These are phyloP conservation scores for Sclerotinia spermophila DNA, from an alignment of 2,329 filamentous ascomycete species.

Conservation along the genomic window DNA sequence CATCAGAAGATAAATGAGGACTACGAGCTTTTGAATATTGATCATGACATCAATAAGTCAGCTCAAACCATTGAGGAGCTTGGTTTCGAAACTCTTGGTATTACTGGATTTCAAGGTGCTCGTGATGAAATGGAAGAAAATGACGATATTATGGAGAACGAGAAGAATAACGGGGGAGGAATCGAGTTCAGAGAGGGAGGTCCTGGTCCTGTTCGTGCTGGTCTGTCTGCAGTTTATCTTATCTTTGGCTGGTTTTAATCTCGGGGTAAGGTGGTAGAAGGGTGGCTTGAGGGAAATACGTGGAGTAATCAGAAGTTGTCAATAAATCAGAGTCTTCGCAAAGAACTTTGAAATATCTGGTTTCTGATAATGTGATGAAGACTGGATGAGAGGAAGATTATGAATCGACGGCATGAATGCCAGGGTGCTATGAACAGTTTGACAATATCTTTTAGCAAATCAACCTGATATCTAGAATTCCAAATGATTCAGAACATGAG, in stretches of 20 bases:
- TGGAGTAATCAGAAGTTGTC: no score
- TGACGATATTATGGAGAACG: neutral
- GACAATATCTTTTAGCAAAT: neutral
- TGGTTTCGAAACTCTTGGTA: neutral
- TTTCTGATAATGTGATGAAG: no score
- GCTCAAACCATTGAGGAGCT: neutral
- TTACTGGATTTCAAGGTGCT: neutral
- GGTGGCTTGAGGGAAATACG: neutral
- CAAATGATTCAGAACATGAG: neutral
- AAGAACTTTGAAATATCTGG: neutral
- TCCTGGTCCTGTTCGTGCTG: neutral
- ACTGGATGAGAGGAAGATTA: neutral
- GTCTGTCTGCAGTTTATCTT: neutral
- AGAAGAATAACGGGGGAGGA: neutral
- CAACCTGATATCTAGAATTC: neutral
- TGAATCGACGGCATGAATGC: neutral
- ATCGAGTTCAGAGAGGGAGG: neutral
- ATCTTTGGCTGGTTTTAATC: neutral
- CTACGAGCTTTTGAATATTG: neutral
- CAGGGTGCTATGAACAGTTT: neutral
- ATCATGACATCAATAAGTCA: neutral
- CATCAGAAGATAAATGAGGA: neutral
- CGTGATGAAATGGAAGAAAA: neutral
- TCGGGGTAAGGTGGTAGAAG: neutral
- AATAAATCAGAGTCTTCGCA: neutral